Evolutionary conservation across 116 monocot species (phyloP), one percentile per base, ranked within the genome.

Genomic region (Iris pallida): DNA sequence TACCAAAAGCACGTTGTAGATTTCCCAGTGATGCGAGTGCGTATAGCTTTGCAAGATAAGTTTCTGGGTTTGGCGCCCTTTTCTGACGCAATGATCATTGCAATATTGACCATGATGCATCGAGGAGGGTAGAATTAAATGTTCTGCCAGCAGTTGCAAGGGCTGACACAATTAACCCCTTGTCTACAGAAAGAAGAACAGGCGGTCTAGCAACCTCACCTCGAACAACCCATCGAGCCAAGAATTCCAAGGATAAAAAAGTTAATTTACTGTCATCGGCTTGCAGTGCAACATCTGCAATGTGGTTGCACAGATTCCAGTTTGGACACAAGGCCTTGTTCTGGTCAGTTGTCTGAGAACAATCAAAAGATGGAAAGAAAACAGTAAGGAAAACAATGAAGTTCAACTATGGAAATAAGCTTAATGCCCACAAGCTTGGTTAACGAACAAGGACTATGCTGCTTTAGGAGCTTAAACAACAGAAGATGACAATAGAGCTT

Each of bases 201-300:
- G 87, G 73, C 16, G 92, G 97, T 20, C 78, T 74, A 48, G 79
- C 81, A 77, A 68, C 75, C 68, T 92, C 87, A 63, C 90, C 90
- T 55, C 83, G 92, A 61, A 41, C 77, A 60, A 97, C 92, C 97
- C 97, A 97, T 20, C 92, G 71, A 63, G 85, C 86, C 42, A 97
- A 64, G 75, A 90, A 92, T 72, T 85, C 85, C 45, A 97, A 80
- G 12, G 90, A 68, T 61, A 74, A 87, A 53, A 56, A 85, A 59
- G 90, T 77, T 68, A 97, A 75, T 71, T 90, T 92, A 73, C 81
- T 74, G 55, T 92, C 78, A 55, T 97, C 89, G 63, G 84, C 79
- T 81, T 85, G 85, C 57, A 87, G 62, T 41, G 97, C 89, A 66
- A 76, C 78, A 61, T 87, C 86, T 14, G 87, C 82, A 55, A 92